Evolutionary conservation across 192 early-diverging fungal species (phyloP), one percentile per base, ranked within the genome.

Genomic region (Coemansia erecta): DNA sequence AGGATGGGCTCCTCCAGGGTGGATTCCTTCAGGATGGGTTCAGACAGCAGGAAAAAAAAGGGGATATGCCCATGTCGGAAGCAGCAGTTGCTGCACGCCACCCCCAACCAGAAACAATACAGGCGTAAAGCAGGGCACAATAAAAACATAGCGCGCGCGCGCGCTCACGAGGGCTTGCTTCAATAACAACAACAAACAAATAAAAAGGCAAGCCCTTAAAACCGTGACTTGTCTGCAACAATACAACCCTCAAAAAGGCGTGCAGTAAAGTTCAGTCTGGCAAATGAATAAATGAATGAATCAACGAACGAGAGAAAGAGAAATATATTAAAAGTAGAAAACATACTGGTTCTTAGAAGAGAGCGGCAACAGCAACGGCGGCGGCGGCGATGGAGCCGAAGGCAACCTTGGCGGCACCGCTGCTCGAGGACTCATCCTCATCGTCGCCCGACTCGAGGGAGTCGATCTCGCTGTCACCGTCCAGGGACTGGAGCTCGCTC

Each of bases 391-490:
- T 21, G 17, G 61, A 66, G 61, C 64, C 51, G 55, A 52, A 37
- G 35, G 35, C 64, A 46, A 67, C 43, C 64, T 66, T 62, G 64
- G 57, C 56, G 42, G 74, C 74, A 48, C 61, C 70, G 67, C 55
- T 70, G 60, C 42, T 54, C 53, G 52, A 15, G 58, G 58, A 56
- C 19, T 49, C 46, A 7, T 18, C n/a, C 26, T 46, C 26, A 15
- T 44, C 31, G 21, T 44, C 31, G 21, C 33, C 53, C n/a, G 53
- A 28, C 19, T 55, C 42, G 28, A 43, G 31, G 49, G 61, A 31
- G 43, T 56, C 61, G 37, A 13, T n/a, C 19, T 43, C 51, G 26
- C 15, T 40, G 37, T 49, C 53, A 18, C 24, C 11, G 8, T 56
- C 54, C 9, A 57, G 54, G 53, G 53, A 21, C 45, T 56, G 54